Evolutionary conservation across 1,284 basidiomycete species (phyloP).

Genomic region (Athelia sp.): DNA sequence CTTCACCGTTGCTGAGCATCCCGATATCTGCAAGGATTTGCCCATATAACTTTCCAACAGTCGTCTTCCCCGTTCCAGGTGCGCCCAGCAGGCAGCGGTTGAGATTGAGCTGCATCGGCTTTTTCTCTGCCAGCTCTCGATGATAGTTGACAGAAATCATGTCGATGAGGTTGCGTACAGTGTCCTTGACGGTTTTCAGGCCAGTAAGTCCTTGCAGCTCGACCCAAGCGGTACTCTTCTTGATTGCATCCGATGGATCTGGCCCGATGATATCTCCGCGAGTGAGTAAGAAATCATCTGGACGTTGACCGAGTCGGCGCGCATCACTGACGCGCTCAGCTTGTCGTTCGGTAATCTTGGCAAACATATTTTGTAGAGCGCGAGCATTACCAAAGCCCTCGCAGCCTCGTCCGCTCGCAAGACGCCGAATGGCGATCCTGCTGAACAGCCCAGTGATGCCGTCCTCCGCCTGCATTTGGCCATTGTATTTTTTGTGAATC

Average conservation of each 20-base stretch:
- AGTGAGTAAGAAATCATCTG: constrained; percentile 45
- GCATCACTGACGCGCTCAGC: constrained; percentile 38
- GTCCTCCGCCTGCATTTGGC: constrained; percentile 50
- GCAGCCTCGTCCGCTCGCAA: constrained; percentile 48
- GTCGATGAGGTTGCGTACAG: constrained; percentile 43
- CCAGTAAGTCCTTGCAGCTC: constrained; percentile 51
- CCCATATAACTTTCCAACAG: constrained; percentile 61
- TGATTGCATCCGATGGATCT: constrained; percentile 45
- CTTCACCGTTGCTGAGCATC: constrained; percentile 62
- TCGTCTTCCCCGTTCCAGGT: constrained; percentile 59
- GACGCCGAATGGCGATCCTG: constrained; percentile 48
- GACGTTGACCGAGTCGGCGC: constrained; percentile 29
- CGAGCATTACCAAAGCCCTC: constrained; percentile 65
- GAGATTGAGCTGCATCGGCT: constrained; percentile 47
- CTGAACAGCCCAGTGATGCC: constrained; percentile 50
- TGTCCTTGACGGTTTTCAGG: constrained; percentile 49
- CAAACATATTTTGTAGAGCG: constrained; percentile 47
- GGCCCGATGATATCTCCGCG: constrained; percentile 60
- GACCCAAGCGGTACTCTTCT: constrained; percentile 42
- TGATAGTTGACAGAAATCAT: constrained; percentile 48
- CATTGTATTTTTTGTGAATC: constrained; percentile 39
- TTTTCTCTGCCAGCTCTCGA: constrained; percentile 52
- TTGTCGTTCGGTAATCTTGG: constrained; percentile 43
- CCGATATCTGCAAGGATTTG: constrained; percentile 54
- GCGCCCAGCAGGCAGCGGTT: constrained; percentile 63